Evolutionary conservation across 805 yeast species (phyloP).

Genomic region (Lachancea thermotolerans): DNA sequence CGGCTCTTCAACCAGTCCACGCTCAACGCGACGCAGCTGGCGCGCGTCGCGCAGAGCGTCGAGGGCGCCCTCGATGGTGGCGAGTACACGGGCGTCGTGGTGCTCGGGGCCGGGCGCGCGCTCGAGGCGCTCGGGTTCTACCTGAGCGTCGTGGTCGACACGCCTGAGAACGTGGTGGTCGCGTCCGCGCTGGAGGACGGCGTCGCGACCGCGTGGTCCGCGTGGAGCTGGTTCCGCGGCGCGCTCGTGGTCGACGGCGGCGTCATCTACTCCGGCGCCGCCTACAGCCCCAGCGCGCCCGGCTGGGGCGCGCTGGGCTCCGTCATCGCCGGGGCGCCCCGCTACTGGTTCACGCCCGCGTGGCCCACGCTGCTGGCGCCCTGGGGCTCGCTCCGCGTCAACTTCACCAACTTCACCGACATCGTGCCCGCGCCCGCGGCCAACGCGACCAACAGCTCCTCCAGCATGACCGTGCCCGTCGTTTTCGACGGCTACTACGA

Average conservation of each 20-base stretch:
- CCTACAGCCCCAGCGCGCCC: constrained; percentile 17
- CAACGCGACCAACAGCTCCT: constrained; percentile 12
- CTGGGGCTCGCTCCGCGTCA: constrained; percentile 18
- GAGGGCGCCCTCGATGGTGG: constrained; percentile 11
- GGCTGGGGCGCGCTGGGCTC: constrained; percentile 21
- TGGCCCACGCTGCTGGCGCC: constrained; percentile 15
- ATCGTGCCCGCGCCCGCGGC: constrained; percentile 5
- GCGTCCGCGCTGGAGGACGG: constrained; percentile 17
- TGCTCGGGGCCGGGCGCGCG: constrained; percentile 17
- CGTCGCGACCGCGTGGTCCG: constrained; percentile 17
- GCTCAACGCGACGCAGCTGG: constrained; percentile 20
- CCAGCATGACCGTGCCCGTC: constrained; percentile 22
- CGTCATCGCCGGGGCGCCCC: constrained; percentile 14
- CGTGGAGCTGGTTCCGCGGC: constrained; percentile 18
- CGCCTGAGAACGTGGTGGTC: constrained; percentile 22
- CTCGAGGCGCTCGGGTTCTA: constrained; percentile 27
- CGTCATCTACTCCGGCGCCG: constrained; percentile 24
- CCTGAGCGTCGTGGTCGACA: constrained; percentile 18
- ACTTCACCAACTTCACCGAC: constrained; percentile 20
- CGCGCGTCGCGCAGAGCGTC: constrained; percentile 15
- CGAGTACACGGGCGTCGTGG: constrained; percentile 17
- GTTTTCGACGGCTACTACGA: constrained; percentile 23
- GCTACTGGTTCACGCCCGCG: constrained; percentile 24
- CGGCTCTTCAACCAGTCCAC: constrained; percentile 18
- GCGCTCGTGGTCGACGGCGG: constrained; percentile 19